Evolutionary conservation across 495 filamentous ascomycete genomes (phyloP).

Genomic region (Xeromyces bisporus): DNA sequence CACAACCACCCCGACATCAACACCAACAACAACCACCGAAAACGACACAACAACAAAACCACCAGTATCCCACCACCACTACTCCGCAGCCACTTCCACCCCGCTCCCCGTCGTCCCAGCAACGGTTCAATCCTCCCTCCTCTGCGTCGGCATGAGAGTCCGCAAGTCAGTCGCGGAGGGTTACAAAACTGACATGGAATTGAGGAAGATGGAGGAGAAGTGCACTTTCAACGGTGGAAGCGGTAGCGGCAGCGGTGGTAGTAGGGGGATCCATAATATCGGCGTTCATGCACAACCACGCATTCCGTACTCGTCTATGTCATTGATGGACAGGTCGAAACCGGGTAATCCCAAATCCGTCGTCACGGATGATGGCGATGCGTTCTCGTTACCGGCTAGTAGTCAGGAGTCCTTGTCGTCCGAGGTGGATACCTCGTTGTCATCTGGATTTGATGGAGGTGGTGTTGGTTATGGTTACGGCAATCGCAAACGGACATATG

Average conservation of each 20-base stretch:
- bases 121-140: slow-evolving; percentile 55
- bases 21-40: slow-evolving; percentile 3
- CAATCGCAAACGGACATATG: slow-evolving; percentile 9
- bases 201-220: slow-evolving; percentile 10
- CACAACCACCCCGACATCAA: slow-evolving; percentile 6
- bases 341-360: slow-evolving; percentile 1
- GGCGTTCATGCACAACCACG: slow-evolving; percentile 28
- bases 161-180: slow-evolving; percentile 84
- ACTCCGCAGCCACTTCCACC: slow-evolving; percentile 24
- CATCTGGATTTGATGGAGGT: slow-evolving; percentile 2
- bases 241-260: background rate
- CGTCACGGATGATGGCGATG: slow-evolving; percentile 22
- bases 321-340: background rate
- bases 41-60: background rate
- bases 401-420: slow-evolving; percentile 29
- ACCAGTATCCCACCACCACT: slow-evolving; percentile 23
- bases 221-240: background rate
- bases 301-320: slow-evolving; percentile 6
- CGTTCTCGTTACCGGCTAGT: slow-evolving; percentile 25
- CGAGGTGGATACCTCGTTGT: slow-evolving; percentile 8
- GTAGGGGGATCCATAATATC: background rate
- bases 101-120: slow-evolving; percentile 36
- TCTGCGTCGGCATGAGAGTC: slow-evolving; percentile 82
- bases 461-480: slow-evolving; percentile 6
- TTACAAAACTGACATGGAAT: slow-evolving; percentile 49